phyloP scores from a whole-genome alignment of 2,329 filamentous ascomycete species.

The Sporothrix pallida region DNA sequence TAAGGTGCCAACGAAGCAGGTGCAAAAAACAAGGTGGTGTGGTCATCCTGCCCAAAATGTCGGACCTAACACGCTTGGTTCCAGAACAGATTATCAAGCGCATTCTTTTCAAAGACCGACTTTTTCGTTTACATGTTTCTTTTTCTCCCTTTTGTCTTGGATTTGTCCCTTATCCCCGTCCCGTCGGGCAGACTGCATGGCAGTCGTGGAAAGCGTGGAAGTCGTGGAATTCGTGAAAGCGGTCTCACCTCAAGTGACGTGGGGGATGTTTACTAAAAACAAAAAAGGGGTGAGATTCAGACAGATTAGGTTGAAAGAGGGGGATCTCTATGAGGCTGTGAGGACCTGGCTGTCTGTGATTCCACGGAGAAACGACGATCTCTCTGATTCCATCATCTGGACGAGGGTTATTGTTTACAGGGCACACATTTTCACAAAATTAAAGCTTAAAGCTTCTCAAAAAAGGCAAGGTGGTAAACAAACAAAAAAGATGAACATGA shows the following conservation, averaged over 20 bases:
- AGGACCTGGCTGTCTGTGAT: not conserved
- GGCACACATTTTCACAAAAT: not conserved
- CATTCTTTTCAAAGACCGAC: too few species aligned
- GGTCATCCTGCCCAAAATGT: not conserved
- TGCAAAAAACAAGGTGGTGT: not conserved
- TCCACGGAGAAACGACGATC: not conserved
- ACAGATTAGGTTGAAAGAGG: not conserved
- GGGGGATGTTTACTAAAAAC: not conserved
- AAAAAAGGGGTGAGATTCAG: not conserved
- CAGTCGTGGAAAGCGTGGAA: too few species aligned
- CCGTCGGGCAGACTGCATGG: not conserved
- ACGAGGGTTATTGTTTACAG: not conserved
- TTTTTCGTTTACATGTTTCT: too few species aligned
- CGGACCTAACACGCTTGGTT: not conserved
- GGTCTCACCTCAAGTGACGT: not conserved
- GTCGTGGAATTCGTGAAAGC: too few species aligned
- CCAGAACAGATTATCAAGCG: not conserved
- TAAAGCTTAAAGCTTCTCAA: not conserved
- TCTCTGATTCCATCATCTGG: not conserved
- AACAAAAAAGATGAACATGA: not conserved
- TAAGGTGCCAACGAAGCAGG: not conserved
- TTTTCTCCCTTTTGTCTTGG: too few species aligned
- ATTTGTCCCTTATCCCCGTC: not conserved
- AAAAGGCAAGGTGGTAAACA: too few species aligned
- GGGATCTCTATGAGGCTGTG: too few species aligned